Evolutionary conservation across 192 early-diverging fungal genomes (phyloP), one percentile per base, ranked within the genome.

Genomic region (Coemansia sp.): DNA sequence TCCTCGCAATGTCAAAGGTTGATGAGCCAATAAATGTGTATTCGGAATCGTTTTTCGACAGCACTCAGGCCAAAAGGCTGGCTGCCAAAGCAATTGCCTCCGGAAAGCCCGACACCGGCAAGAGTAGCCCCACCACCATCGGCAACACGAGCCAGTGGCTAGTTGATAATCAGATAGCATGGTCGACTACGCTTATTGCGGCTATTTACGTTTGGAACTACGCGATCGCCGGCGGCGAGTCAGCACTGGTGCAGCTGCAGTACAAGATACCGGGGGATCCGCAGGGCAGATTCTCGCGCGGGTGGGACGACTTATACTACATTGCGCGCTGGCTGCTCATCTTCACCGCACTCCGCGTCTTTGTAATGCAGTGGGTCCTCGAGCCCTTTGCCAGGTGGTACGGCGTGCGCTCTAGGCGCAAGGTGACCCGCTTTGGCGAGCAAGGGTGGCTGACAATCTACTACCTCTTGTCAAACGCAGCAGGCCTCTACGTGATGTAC

Each of bases 381-480:
- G 60, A 61, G 53, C 82, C 82, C 41, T 65, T 83, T 61, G 67
- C 67, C 19, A 59, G 43, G 20, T 71, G 64, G 69, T 70, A 61
- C 29, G 71, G 71, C 29, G 74, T 83, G 59, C 58, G 63, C 20
- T 68, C 76, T 11, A 23, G 34, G 32, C 73, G 66, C 67, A 80
- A 83, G 41, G 32, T 74, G 35, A 71, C 63, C 32, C 86, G 89
- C 54, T 86, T 92, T 43, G 85, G 86, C 53, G 91, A 92, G 67
- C 89, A 92, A 55, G 86, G 88, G 9, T 92, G 89, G 79, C 81
- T 84, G 34, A 76, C 86, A 10, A 62, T 88, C 6, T 91, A 88
- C 78, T 91, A 89, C 67, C 59, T 78, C 15, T 35, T 85, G 13
- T 91, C 88, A 17, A 86, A 86, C 78, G 56, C 84, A 17, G 65